A percentile compares a stretch with the other conserved stretches of the same genome.
phyloP scores from a whole-genome alignment of 2,329 filamentous ascomycete species.

The Curvularia sp. region DNA sequence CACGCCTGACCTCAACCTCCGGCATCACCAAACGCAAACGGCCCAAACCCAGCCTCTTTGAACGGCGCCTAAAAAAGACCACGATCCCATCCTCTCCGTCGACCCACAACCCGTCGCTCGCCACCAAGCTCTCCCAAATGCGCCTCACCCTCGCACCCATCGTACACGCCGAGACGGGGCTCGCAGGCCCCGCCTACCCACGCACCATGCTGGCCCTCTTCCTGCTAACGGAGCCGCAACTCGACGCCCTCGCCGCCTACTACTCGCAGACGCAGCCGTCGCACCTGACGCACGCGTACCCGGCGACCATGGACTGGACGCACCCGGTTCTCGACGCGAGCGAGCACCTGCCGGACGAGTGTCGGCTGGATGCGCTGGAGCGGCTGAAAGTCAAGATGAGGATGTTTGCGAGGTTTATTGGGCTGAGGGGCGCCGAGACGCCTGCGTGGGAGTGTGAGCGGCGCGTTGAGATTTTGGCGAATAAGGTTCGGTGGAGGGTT shows the following conservation, averaged over 20 bases:
- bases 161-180: slow-evolving; percentile 65
- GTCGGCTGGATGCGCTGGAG: slow-evolving; percentile 48
- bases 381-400: slow-evolving; percentile 66
- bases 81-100: slow-evolving; percentile 17
- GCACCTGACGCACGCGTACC: slow-evolving; percentile 63
- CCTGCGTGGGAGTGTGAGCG: slow-evolving; percentile 57
- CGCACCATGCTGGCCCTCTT: slow-evolving; percentile 73
- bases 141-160: slow-evolving; percentile 71
- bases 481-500: slow-evolving; percentile 37
- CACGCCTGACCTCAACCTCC: slow-evolving; percentile 20
- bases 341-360: slow-evolving; percentile 24
- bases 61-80: slow-evolving; percentile 15
- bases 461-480: slow-evolving; percentile 46
- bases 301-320: slow-evolving; percentile 71
- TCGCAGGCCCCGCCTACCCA: slow-evolving; percentile 71
- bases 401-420: slow-evolving; percentile 77
- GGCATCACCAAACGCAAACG: slow-evolving; percentile 26
- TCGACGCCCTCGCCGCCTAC: slow-evolving; percentile 73
- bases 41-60: slow-evolving; percentile 15
- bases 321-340: slow-evolving; percentile 49
- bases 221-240: slow-evolving; percentile 73
- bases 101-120: slow-evolving; percentile 57
- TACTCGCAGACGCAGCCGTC: slow-evolving; percentile 74
- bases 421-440: slow-evolving; percentile 68
- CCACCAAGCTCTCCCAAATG: slow-evolving; percentile 70